phyloP scores from a whole-genome alignment of 768 basidiomycete genomes.

The Lactarius tabidus region DNA sequence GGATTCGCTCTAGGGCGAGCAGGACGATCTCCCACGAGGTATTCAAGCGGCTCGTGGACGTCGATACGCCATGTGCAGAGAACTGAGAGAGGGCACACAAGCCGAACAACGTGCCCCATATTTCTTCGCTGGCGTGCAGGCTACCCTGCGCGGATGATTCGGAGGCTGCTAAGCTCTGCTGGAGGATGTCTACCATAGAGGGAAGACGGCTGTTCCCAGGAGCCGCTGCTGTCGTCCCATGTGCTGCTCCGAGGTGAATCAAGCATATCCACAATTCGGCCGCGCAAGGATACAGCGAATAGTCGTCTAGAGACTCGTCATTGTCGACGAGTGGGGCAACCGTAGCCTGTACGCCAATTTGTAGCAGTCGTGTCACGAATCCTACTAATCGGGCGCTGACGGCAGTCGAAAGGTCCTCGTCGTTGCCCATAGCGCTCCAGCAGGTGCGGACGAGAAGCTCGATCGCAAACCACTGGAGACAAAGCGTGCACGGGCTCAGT shows the following conservation, averaged over 20 bases:
- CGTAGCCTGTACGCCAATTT: conserved; percentile 47
- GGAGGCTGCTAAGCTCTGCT: conserved; percentile 35
- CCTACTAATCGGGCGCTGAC: conserved; percentile 7
- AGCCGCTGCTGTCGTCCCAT: conserved; percentile 18
- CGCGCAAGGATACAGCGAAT: conserved; percentile 39
- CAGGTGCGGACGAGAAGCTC: conserved; percentile 20
- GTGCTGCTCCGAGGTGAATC: conserved; percentile 40
- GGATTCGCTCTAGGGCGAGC: conserved; percentile 54
- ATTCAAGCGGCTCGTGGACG: conserved; percentile 39
- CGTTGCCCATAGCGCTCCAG: not conserved
- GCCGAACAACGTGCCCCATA: conserved; percentile 69
- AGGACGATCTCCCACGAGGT: conserved; percentile 65
- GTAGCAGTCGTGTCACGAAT: conserved; percentile 41
- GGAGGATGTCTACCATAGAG: conserved; percentile 37
- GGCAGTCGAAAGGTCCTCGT: conserved; percentile 10
- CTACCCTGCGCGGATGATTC: conserved; percentile 29
- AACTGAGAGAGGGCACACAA: conserved; percentile 79
- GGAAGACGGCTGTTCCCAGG: conserved; percentile 36
- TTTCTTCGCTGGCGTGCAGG: conserved; percentile 53
- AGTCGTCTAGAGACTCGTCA: conserved; percentile 35
- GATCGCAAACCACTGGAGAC: conserved; percentile 22
- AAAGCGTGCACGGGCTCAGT: conserved; percentile 1
- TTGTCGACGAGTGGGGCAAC: conserved; percentile 38
- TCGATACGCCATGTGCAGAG: conserved; percentile 49
- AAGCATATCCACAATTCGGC: conserved; percentile 75